phyloP scores from a whole-genome alignment of 208 protist species.

The Tritrichomonas foetus region DNA sequence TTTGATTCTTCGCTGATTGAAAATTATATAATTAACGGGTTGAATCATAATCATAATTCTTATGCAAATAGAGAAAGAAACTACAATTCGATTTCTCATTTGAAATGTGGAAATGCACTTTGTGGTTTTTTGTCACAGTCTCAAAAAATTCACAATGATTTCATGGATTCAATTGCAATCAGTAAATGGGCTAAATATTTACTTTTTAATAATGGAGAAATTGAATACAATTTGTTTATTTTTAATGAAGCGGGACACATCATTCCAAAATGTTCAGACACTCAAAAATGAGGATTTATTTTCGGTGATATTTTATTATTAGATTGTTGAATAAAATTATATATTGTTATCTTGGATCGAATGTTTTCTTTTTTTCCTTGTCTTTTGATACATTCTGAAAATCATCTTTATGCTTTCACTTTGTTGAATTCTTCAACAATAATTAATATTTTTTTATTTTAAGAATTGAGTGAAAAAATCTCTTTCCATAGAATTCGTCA shows the following conservation, averaged over 20 bases:
- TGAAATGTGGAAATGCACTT: neutral
- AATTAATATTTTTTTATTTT: too few species aligned
- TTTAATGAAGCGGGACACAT: neutral
- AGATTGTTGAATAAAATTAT: too few species aligned
- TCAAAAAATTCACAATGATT: neutral
- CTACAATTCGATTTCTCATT: too few species aligned
- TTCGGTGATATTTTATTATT: too few species aligned
- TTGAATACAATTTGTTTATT: neutral
- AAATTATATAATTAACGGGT: neutral
- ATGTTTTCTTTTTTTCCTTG: too few species aligned
- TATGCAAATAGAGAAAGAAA: neutral
- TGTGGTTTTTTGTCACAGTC: neutral
- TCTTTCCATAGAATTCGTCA: too few species aligned
- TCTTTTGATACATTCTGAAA: too few species aligned
- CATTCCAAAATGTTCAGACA: neutral
- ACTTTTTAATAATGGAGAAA: neutral
- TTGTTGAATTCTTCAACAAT: too few species aligned
- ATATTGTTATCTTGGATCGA: too few species aligned
- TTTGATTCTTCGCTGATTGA: neutral
- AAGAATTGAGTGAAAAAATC: too few species aligned
- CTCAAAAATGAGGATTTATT: too few species aligned
- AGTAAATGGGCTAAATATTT: neutral
- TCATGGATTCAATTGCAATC: neutral
- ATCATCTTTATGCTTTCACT: too few species aligned
- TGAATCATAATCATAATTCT: neutral